Conservation (phyloP, 2,329 filamentous ascomycete genomes). For the Coniosporium tulheliwenetii region DNA sequence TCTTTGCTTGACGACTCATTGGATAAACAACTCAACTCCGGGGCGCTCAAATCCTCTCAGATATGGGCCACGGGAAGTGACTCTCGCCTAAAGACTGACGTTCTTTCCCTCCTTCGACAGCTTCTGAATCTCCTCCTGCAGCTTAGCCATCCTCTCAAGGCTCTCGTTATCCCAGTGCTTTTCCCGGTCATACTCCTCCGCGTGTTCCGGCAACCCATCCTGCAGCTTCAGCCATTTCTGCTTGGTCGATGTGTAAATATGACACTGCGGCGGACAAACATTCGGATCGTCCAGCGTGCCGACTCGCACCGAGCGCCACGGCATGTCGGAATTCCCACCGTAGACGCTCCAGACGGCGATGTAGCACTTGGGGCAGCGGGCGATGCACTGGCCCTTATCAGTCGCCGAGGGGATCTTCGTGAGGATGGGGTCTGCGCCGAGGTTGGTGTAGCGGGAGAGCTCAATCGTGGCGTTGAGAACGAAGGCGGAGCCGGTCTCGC, state of each 20-base stretch:
- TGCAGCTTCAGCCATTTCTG: neutral
- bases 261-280: neutral
- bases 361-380: constrained; percentile 27
- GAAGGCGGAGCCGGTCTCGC: constrained; percentile 25
- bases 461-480: constrained; percentile 28
- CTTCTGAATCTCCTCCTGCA: too few species aligned
- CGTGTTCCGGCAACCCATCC: neutral
- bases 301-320: constrained; percentile 23
- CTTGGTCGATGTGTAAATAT: neutral
- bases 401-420: constrained; percentile 23
- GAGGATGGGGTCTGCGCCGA: constrained; percentile 10
- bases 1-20: too few species aligned
- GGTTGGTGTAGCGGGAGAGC: constrained; percentile 17
- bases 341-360: constrained; percentile 28
- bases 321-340: constrained; percentile 11
- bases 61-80: too few species aligned
- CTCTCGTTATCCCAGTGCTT: neutral
- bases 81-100: too few species aligned
- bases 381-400: constrained; percentile 24
- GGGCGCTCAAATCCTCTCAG: too few species aligned
- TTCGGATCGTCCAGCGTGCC: constrained; percentile 25
- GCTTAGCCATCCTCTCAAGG: neutral
- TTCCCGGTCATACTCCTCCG: neutral
- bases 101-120: too few species aligned
- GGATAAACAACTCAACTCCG: too few species aligned